Evolutionary conservation across 2,329 filamentous ascomycete species (phyloP), one percentile per base, ranked within the genome.

Genomic region (Biscogniauxia marginata): DNA sequence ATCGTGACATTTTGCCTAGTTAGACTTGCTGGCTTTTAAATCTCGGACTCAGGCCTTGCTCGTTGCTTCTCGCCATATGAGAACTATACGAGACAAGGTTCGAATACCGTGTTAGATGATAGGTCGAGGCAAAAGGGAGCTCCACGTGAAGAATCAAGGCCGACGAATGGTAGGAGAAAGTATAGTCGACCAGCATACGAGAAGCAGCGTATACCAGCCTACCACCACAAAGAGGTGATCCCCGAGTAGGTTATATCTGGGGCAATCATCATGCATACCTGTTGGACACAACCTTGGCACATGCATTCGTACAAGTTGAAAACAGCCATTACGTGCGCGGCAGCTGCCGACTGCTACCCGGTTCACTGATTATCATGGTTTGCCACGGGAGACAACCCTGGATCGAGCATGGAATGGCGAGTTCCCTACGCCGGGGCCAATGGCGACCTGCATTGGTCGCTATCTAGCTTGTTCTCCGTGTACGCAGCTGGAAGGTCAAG

Each of bases 41-140:
- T 34, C 43, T 47, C 45, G 46, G 16, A 34, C 5, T 16, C 20
- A 48, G 50, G 4, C 55, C 50, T 53, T 18, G 48, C 25, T 50
- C 19, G 47, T 44, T 50, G 13, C 46, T 46, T 43, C 25, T n/a
- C n/a, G n/a, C n/a, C 50, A 46, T 46, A 8, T 19, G 53, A 47
- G 50, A 52, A 52, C 56, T 53, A 30, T 30, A 23, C 23, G 46
- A 49, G 9, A 49, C 2, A 22, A 11, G 9, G n/a, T 7, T n/a
- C 18, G 46, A 23, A 43, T 46, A 30, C 47, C 44, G 54, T 52
- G 58, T 49, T 47, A 49, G 46, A 54, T 48, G 49, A 25, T 53
- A 50, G 50, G 47, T 50, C 59, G 61, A 68, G n/a, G 66, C 67
- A 68, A 65, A 67, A 65, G 60, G 52, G 7, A 39, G 56, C 47